Evolutionary conservation across 805 yeast genomes (phyloP).

Genomic region (Candida mattraensis): DNA sequence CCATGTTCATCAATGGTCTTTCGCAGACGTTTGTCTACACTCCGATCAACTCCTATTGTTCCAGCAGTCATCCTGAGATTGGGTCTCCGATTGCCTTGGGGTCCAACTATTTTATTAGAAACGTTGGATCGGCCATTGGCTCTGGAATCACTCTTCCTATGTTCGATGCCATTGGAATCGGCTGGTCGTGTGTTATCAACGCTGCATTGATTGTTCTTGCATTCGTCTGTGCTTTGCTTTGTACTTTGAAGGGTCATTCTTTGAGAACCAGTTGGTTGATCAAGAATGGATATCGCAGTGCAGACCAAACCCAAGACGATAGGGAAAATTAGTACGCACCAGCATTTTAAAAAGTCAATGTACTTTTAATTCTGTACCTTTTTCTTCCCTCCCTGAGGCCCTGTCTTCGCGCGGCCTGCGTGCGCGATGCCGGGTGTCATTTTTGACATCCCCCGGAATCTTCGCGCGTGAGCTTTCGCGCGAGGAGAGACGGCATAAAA

Average conservation of each 20-base stretch:
- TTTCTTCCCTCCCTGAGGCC: not conserved
- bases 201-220: constrained; percentile 26
- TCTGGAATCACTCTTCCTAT: constrained; percentile 47
- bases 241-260: constrained; percentile 8
- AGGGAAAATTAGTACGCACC: too few relatives aligned
- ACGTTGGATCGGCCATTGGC: constrained; percentile 48
- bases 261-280: constrained; percentile 10
- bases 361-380: too few relatives aligned
- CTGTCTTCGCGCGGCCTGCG: not conserved
- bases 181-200: constrained; percentile 52
- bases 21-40: constrained; percentile 52
- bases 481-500: too few relatives aligned
- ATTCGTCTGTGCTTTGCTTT: constrained; percentile 2
- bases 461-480: too few relatives aligned
- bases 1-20: constrained; percentile 46
- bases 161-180: constrained; percentile 48
- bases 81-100: constrained; percentile 52
- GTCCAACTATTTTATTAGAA: constrained; percentile 48
- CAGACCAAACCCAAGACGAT: too few relatives aligned
- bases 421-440: too few relatives aligned
- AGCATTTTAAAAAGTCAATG: too few relatives aligned
- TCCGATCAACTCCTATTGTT: constrained; percentile 52
- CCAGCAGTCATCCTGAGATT: constrained; percentile 53
- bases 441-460: too few relatives aligned
- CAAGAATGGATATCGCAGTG: constrained; percentile 9